Percentiles rank a stretch among this genome's conserved stretches.
Evolutionary conservation across 345 rosid species (phyloP).

Genomic region (Brassica incana): DNA sequence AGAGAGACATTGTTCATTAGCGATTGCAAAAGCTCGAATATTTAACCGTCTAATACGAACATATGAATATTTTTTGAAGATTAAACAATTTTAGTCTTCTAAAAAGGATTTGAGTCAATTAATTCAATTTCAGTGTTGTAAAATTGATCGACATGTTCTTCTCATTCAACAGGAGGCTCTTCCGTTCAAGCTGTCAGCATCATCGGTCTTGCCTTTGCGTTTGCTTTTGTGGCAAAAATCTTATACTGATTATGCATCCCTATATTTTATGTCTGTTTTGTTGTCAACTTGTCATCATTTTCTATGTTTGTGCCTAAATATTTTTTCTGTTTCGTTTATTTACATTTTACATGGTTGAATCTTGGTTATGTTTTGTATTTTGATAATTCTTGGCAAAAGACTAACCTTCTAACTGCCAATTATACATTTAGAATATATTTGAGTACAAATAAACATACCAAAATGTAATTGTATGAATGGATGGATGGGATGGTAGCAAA

Average conservation of each 20-base stretch:
- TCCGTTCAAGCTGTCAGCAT: slow-evolving; percentile 15
- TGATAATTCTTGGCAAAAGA: neutral
- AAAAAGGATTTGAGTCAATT: too few species aligned
- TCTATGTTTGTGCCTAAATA: neutral
- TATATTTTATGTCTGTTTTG: neutral
- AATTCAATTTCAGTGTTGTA: neutral
- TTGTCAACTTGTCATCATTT: neutral
- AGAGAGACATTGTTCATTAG: too few species aligned
- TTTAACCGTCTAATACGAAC: too few species aligned
- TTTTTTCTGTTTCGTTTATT: neutral
- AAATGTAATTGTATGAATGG: neutral
- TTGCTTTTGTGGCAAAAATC: slow-evolving; percentile 24
- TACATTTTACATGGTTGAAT: neutral
- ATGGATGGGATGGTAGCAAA: neutral
- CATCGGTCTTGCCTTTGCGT: slow-evolving; percentile 16
- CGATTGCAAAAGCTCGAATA: too few species aligned
- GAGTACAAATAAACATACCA: neutral
- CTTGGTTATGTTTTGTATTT: neutral
- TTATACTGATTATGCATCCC: slow-evolving; percentile 12
- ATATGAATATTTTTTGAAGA: too few species aligned
- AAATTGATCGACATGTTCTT: neutral
- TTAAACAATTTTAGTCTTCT: too few species aligned
- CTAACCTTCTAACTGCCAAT: neutral
- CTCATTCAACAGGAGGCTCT: slow-evolving; percentile 14
- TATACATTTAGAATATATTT: neutral